Evolutionary conservation across 2,329 filamentous ascomycete species (phyloP).

Genomic region (Ophiostoma perfectum): DNA sequence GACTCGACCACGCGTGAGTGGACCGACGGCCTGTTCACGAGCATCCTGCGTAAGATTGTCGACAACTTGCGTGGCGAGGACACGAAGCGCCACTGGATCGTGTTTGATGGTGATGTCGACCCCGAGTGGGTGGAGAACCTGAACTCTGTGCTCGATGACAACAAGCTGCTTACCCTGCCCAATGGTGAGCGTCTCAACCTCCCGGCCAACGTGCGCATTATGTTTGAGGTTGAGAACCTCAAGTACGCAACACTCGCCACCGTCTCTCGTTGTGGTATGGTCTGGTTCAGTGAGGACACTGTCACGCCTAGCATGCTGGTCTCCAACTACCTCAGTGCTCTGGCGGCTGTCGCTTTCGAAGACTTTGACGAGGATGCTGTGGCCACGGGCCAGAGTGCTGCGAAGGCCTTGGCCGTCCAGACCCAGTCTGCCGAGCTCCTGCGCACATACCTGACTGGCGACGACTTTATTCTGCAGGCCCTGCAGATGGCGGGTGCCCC

Average conservation of each 20-base stretch:
- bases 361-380: slow-evolving; percentile 91
- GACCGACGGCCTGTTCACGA: slow-evolving; percentile 98
- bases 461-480: slow-evolving; percentile 74
- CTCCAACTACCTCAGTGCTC: slow-evolving; percentile 77
- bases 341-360: slow-evolving; percentile 80
- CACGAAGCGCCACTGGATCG: slow-evolving; percentile 96
- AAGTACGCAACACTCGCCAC: slow-evolving; percentile 97
- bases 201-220: slow-evolving; percentile 91
- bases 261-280: slow-evolving; percentile 99
- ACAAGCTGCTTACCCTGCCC: slow-evolving; percentile 92
- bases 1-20: slow-evolving; percentile 97
- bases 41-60: slow-evolving; percentile 95
- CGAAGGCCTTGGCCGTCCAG: slow-evolving; percentile 75
- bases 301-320: slow-evolving; percentile 92
- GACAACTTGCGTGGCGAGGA: slow-evolving; percentile 98
- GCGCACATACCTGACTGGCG: slow-evolving; percentile 65
- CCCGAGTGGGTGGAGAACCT: slow-evolving; percentile 99
- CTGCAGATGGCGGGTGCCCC: slow-evolving; percentile 72
- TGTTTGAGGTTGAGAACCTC: slow-evolving; percentile 98
- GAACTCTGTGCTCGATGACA: slow-evolving; percentile 98
- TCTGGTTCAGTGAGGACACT: slow-evolving; percentile 99
- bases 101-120: slow-evolving; percentile 98
- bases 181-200: slow-evolving; percentile 97
- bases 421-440: slow-evolving; percentile 73
- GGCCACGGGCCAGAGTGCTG: slow-evolving; percentile 62